A percentile compares a stretch with the other conserved stretches of the same genome.
Evolutionary conservation across 768 basidiomycete species (phyloP).

Genomic region (Sistotremastrum suecicum): DNA sequence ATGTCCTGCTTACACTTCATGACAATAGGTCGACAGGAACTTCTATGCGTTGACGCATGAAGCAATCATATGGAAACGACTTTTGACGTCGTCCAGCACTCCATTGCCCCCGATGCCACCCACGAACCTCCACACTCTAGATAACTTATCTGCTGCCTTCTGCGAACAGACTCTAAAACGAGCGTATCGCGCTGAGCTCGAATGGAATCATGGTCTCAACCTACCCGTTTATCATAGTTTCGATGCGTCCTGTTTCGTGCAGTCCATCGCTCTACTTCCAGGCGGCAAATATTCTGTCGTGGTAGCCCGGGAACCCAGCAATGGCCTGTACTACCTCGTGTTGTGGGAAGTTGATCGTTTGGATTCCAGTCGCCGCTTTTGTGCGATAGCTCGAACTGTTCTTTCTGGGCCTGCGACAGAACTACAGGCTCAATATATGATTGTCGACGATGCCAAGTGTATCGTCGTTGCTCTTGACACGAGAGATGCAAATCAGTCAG

Average conservation of each 20-base stretch:
- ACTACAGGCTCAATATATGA: constrained; percentile 48
- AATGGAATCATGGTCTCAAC: constrained; percentile 20
- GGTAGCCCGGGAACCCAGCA: constrained; percentile 33
- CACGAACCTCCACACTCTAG: constrained; percentile 29
- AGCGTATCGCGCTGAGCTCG: constrained; percentile 46
- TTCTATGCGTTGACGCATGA: constrained; percentile 55
- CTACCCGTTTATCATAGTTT: constrained; percentile 12
- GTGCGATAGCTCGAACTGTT: constrained; percentile 30
- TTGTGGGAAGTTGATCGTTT: constrained; percentile 45
- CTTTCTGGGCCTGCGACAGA: constrained; percentile 31
- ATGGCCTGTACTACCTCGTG: constrained; percentile 32
- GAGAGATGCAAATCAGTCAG: background rate
- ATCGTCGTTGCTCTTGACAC: constrained; percentile 36
- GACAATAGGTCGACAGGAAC: constrained; percentile 36
- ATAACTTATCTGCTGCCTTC: constrained; percentile 14
- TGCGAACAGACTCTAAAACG: constrained; percentile 20
- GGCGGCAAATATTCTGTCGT: constrained; percentile 58
- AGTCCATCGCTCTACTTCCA: constrained; percentile 45
- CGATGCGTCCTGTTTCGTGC: constrained; percentile 21
- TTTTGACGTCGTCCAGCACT: constrained; percentile 37
- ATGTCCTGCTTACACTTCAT: too few relatives aligned
- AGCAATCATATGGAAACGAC: constrained; percentile 55
- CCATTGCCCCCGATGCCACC: constrained; percentile 50
- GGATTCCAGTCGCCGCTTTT: constrained; percentile 22
- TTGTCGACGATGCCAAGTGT: constrained; percentile 26